Percentiles rank a stretch among this genome's conserved stretches.
These are phyloP conservation scores for Puccinia novopanici DNA, from an alignment of 1,284 basidiomycete species.

Conservation along the genomic window DNA sequence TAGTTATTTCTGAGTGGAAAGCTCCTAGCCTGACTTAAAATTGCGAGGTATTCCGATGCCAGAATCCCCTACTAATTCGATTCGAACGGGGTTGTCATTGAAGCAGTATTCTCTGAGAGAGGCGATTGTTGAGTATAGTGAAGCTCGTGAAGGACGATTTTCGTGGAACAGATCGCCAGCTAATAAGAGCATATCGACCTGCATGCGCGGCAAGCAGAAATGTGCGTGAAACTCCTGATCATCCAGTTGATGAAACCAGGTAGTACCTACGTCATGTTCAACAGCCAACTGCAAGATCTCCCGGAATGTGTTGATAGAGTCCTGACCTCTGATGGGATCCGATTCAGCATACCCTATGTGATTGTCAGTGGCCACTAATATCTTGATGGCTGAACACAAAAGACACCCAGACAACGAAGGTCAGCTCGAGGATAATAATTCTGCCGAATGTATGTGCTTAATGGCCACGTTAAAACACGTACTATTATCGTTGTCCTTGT, in stretches of 20 bases:
- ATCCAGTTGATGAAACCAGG: not conserved
- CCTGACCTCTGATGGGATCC: constrained; percentile 89
- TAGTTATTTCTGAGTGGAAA: constrained; percentile 1
- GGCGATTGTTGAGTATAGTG: constrained; percentile 82
- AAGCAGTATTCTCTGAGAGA: constrained; percentile 87
- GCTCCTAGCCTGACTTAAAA: constrained; percentile 69
- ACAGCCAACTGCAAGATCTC: constrained; percentile 89
- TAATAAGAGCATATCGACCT: constrained; percentile 92
- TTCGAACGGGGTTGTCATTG: constrained; percentile 79
- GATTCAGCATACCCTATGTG: constrained; percentile 94
- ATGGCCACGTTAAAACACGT: not conserved
- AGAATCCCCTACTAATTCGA: constrained; percentile 90
- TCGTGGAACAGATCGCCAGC: constrained; percentile 98
- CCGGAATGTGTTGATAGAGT: constrained; percentile 90
- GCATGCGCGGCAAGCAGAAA: constrained; percentile 13
- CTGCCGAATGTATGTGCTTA: not conserved
- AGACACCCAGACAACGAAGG: not conserved
- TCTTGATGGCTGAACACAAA: constrained; percentile 57
- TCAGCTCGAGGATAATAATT: not conserved
- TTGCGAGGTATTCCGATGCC: constrained; percentile 74
- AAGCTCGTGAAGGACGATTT: constrained; percentile 87
- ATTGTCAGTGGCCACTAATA: constrained; percentile 88
- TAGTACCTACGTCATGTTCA: constrained; percentile 72
- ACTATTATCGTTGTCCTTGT: constrained; percentile 4
- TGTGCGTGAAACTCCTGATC: no score